Evolutionary conservation across 2,329 filamentous ascomycete species (phyloP), one percentile per base, ranked within the genome.

Genomic region (Penicillium sp.): DNA sequence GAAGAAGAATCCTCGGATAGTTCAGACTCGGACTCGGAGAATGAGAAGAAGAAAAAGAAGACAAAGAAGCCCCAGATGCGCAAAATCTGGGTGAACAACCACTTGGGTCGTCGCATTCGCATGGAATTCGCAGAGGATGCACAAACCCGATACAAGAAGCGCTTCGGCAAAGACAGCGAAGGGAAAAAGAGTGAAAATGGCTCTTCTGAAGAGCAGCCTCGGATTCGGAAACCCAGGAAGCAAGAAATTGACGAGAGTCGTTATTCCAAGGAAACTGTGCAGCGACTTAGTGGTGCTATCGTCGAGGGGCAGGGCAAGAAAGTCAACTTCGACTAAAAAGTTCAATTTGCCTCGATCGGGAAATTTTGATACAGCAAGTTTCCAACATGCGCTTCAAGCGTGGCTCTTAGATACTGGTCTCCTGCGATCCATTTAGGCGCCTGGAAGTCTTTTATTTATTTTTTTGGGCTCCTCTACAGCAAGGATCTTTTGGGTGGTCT

Each of bases 61-160:
- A 48, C 62, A 8, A 67, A 63, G 47, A 79, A 79, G 52, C 73
- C 72, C 21, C 74, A 74, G 47, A 82, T 83, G 69, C 75, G 75
- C 51, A 75, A 75, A 65, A 90, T 92, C 82, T 95, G 91, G 83
- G 87, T 97, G 61, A 96, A 96, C 76, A 84, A 87, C 66, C 82
- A 97, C 52, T 80, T 89, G 48, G 92, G 92, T 24, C 85, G 94
- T 26, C 83, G 87, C 59, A 81, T 99, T 62, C 90, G 93, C 71
- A 87, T 94, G 71, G 93, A 99, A 73, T 92, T 93, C 67, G 94
- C 94, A 18, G 94, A 99, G 77, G 94, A 97, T 73, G 86, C 92
- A 54, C 87, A 91, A 64, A 85, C 86, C 29, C 81, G 94, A 54
- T 99, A 99, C 75, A 93, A 93, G 79, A 99, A 97, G 81, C 86